phyloP scores from a whole-genome alignment of 257 asterid species.

The Plantago elongata region DNA sequence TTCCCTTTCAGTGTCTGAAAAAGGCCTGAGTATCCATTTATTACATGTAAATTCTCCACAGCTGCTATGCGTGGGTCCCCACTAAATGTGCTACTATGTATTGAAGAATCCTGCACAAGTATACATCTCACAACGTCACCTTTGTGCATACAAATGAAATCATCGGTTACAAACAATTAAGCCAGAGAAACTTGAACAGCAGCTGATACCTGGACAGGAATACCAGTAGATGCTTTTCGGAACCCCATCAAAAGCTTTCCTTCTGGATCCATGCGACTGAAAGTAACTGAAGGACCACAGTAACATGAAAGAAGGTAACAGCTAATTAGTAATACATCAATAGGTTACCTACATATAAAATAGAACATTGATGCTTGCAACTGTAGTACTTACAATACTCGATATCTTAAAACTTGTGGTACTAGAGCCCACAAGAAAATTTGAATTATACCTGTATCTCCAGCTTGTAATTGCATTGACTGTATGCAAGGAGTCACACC shows the following conservation, averaged over 20 bases:
- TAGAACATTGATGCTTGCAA: neutral
- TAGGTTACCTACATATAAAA: neutral
- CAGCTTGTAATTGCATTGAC: constrained; percentile 97
- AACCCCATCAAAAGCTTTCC: constrained; percentile 96
- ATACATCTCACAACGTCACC: constrained; percentile 16
- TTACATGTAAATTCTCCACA: constrained; percentile 52
- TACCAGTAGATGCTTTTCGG: constrained; percentile 67
- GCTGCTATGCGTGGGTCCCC: constrained; percentile 60
- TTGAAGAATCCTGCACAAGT: constrained; percentile 51
- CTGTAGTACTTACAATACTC: no score
- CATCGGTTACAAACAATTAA: neutral
- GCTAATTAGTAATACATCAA: neutral
- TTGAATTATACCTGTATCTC: constrained; percentile 73
- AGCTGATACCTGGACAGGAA: constrained; percentile 50
- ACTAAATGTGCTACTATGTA: constrained; percentile 41
- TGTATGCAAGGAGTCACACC: constrained; percentile 98
- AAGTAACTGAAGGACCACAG: constrained; percentile 60
- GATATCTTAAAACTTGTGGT: no score
- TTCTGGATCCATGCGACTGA: constrained; percentile 98
- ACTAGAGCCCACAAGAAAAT: neutral
- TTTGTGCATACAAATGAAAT: neutral
- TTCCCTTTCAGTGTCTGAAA: constrained; percentile 65
- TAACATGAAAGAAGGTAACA: constrained; percentile 18
- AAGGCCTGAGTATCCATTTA: constrained; percentile 63
- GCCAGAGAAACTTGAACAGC: neutral